Percentiles rank a stretch among this genome's conserved stretches.
phyloP scores from a whole-genome alignment of 2,329 filamentous ascomycete genomes.

The Pleoardoris graminearum region DNA sequence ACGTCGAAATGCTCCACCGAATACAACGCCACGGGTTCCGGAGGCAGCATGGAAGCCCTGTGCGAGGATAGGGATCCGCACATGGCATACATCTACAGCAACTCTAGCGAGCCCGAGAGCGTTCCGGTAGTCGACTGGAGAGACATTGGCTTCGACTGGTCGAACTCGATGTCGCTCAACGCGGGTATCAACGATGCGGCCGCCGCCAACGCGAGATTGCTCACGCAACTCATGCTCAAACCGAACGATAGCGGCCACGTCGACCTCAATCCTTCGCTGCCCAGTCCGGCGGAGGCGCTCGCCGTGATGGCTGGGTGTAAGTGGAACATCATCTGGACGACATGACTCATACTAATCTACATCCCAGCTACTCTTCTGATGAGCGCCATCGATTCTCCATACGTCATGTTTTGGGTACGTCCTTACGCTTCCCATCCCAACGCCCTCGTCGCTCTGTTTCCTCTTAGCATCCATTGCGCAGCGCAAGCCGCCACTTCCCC shows the following conservation, averaged over 20 bases:
- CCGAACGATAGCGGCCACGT: conserved; percentile 20
- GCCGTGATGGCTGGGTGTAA: conserved; percentile 67
- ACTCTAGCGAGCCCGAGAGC: conserved; percentile 60
- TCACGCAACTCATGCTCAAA: conserved; percentile 50
- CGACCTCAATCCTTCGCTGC: conserved; percentile 56
- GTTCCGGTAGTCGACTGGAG: conserved; percentile 51
- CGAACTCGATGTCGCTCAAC: conserved; percentile 48
- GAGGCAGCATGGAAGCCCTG: conserved; percentile 62
- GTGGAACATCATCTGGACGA: background rate
- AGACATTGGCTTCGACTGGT: conserved; percentile 50
- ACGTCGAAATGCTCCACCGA: conserved; percentile 68
- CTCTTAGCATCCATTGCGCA: no score
- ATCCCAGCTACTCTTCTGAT: conserved; percentile 60
- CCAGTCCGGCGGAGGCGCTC: conserved; percentile 73
- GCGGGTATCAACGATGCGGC: conserved; percentile 49
- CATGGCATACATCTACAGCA: conserved; percentile 59
- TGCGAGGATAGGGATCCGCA: conserved; percentile 62
- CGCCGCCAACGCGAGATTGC: conserved; percentile 49
- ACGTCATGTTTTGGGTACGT: conserved; percentile 54
- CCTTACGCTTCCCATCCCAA: background rate
- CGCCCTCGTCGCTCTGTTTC: no score
- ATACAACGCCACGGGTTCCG: conserved; percentile 48
- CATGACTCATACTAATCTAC: background rate
- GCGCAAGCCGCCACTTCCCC: no score
- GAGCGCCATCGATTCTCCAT: conserved; percentile 62